Evolutionary conservation across 1,284 basidiomycete genomes (phyloP).

Genomic region (Sphagnurus paluster): DNA sequence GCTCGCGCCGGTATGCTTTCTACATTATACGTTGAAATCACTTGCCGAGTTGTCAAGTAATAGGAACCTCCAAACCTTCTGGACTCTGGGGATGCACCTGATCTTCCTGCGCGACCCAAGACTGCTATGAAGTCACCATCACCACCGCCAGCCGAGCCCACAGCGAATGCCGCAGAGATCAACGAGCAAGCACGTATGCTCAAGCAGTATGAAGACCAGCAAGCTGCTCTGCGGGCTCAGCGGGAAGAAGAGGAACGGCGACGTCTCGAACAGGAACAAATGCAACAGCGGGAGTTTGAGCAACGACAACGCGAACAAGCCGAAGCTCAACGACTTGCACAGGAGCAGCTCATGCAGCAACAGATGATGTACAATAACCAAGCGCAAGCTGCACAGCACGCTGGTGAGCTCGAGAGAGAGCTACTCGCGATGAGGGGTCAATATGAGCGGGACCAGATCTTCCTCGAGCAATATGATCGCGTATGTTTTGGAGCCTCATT

Average conservation of each 20-base stretch:
- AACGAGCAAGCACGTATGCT: conserved; percentile 94
- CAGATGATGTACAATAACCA: conserved; percentile 76
- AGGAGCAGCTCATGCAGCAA: conserved; percentile 86
- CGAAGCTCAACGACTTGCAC: conserved; percentile 85
- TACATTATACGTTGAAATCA: neutral
- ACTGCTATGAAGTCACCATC: conserved; percentile 58
- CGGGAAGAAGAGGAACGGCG: conserved; percentile 84
- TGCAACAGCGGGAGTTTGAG: conserved; percentile 90
- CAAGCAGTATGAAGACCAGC: conserved; percentile 97
- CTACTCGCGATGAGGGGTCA: conserved; percentile 93
- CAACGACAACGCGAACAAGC: conserved; percentile 87
- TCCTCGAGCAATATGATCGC: conserved; percentile 97
- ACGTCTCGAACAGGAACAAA: conserved; percentile 76
- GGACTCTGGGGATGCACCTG: conserved; percentile 81
- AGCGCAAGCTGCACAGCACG: conserved; percentile 67
- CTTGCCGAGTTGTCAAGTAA: conserved; percentile 5
- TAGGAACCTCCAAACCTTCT: conserved; percentile 94
- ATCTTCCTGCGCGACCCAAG: conserved; percentile 85
- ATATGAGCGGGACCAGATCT: conserved; percentile 97
- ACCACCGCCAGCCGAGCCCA: conserved; percentile 66
- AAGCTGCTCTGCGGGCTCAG: conserved; percentile 76
- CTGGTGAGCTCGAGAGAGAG: conserved; percentile 86
- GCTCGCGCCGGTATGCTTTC: conserved; percentile 72
- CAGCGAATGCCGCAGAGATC: conserved; percentile 77
- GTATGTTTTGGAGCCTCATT: conserved; percentile 56